Conservation (phyloP, 1,139 yeast genomes). For the Zygoascus sp. region DNA sequence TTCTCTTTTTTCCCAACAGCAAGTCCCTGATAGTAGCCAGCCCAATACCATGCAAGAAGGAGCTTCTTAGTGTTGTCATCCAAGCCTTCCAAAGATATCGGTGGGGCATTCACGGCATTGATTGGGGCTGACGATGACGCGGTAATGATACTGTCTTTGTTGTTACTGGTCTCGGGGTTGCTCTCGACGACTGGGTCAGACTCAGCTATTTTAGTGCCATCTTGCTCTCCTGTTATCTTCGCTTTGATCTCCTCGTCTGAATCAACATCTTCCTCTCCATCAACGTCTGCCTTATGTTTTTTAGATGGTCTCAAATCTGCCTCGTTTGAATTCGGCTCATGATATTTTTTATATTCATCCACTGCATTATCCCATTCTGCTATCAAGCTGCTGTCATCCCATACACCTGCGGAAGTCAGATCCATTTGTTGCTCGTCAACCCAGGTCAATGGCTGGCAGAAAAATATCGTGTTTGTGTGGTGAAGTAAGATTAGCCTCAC, state of each 20-base stretch:
- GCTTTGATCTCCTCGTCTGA: neutral
- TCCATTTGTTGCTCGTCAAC: slow-evolving; percentile 11
- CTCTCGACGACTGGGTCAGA: too few relatives aligned
- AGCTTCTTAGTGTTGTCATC: slow-evolving; percentile 26
- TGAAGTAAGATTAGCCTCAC: neutral
- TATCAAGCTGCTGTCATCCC: slow-evolving; percentile 30
- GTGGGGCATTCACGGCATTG: neutral
- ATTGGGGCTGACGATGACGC: too few relatives aligned
- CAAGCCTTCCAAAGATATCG: slow-evolving; percentile 19
- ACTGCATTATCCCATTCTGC: slow-evolving; percentile 26
- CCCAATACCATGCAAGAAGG: slow-evolving; percentile 35
- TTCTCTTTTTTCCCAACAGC: slow-evolving; percentile 21
- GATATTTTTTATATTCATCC: slow-evolving; percentile 26
- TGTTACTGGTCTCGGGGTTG: too few relatives aligned
- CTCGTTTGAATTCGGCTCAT: neutral
- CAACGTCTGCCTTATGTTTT: neutral
- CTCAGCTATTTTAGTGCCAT: too few relatives aligned
- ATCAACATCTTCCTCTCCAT: neutral
- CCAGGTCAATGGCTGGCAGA: neutral
- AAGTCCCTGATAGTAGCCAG: slow-evolving; percentile 32
- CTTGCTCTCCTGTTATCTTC: too few relatives aligned
- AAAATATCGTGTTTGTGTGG: neutral
- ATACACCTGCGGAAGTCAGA: slow-evolving; percentile 22
- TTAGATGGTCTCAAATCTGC: neutral
- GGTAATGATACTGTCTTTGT: too few relatives aligned